phyloP scores from a whole-genome alignment of 805 yeast species.

The Peterozyma xylosa region DNA sequence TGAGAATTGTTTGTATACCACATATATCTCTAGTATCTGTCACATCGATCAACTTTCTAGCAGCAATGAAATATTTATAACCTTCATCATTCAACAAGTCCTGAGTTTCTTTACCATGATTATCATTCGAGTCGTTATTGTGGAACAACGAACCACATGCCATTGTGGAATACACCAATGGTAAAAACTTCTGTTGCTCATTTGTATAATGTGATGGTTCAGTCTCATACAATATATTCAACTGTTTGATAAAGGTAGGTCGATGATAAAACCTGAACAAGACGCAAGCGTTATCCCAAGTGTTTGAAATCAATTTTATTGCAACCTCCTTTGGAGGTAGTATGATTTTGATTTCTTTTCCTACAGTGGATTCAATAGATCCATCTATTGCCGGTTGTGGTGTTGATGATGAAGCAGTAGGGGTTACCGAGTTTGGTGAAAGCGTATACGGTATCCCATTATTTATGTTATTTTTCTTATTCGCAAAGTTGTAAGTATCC shows the following conservation, averaged over 20 bases:
- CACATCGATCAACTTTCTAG: conserved; percentile 70
- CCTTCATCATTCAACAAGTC: conserved; percentile 65
- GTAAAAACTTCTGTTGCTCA: conserved; percentile 67
- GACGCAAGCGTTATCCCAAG: conserved; percentile 85
- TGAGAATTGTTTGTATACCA: conserved; percentile 79
- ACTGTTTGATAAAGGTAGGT: conserved; percentile 67
- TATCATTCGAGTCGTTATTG: conserved; percentile 20
- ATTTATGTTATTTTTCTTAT: conserved; percentile 12
- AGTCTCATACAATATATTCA: conserved; percentile 68
- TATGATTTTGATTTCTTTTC: conserved; percentile 53
- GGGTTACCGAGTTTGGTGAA: conserved; percentile 6
- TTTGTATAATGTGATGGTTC: conserved; percentile 68
- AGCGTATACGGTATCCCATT: conserved; percentile 16
- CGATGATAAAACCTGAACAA: conserved; percentile 80
- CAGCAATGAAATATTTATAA: conserved; percentile 71
- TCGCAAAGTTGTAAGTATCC: conserved; percentile 12
- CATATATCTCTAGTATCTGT: conserved; percentile 77
- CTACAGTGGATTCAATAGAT: conserved; percentile 27
- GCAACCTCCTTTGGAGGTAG: conserved; percentile 75
- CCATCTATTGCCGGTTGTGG: conserved; percentile 28
- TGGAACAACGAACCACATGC: conserved; percentile 82
- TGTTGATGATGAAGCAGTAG: conserved; percentile 8
- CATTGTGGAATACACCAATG: conserved; percentile 77
- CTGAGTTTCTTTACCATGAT: conserved; percentile 1
- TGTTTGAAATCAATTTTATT: conserved; percentile 58